These are phyloP conservation scores for Eucalyptus microcorys DNA, from an alignment of 345 rosid genomes.

Conservation along the genomic window DNA sequence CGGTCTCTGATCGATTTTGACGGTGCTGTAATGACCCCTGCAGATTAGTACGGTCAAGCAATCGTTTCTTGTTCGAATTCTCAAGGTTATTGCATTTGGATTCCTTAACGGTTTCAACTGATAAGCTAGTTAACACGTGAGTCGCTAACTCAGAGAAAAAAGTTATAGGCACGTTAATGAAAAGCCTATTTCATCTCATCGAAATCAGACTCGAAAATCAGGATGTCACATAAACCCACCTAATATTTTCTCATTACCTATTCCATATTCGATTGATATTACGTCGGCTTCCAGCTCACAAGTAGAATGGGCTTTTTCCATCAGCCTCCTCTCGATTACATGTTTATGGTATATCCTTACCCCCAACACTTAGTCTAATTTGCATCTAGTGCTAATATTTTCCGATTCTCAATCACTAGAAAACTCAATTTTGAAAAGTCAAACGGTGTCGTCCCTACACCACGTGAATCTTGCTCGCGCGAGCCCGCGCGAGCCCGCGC, in stretches of 20 bases:
- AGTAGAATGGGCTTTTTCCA: too few species aligned
- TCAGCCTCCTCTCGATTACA: background rate
- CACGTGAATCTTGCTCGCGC: accelerated
- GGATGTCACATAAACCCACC: accelerated
- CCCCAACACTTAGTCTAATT: background rate
- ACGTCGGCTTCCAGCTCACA: accelerated
- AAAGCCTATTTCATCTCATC: too few species aligned
- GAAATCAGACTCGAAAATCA: too few species aligned
- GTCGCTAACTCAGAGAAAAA: too few species aligned
- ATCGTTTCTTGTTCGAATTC: too few species aligned
- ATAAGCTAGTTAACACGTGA: too few species aligned
- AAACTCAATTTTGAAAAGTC: background rate
- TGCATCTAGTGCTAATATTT: background rate
- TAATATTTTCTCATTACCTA: accelerated
- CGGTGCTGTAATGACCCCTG: too few species aligned
- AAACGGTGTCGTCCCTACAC: background rate
- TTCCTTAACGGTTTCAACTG: too few species aligned
- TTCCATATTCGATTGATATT: accelerated
- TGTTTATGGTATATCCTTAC: background rate
- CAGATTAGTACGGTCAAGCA: too few species aligned
- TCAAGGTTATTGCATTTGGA: too few species aligned
- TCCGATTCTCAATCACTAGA: background rate
- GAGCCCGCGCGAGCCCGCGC: background rate
- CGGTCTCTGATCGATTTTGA: too few species aligned
- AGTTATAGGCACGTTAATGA: too few species aligned